phyloP scores from a whole-genome alignment of 192 early-diverging fungal genomes.

The Martensiomyces pterosporus region DNA sequence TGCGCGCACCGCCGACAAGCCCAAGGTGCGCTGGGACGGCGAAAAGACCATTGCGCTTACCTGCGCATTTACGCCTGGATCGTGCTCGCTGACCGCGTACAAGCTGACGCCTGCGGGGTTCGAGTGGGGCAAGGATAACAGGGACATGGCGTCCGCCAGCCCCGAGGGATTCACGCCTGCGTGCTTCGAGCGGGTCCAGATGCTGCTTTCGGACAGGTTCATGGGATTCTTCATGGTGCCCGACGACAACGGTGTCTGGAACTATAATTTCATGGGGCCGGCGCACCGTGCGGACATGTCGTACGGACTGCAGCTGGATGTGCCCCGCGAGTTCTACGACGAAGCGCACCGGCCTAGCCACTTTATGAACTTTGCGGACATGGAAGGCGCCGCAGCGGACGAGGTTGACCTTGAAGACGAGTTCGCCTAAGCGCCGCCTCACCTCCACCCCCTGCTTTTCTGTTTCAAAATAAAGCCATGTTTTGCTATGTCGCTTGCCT shows the following conservation, averaged over 20 bases:
- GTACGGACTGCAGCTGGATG: slow-evolving; percentile 82
- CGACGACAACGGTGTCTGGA: slow-evolving; percentile 89
- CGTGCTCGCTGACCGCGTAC: slow-evolving; percentile 92
- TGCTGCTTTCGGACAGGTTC: slow-evolving; percentile 93
- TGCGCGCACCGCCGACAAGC: slow-evolving; percentile 65
- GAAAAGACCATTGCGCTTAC: slow-evolving; percentile 90
- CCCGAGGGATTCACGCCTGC: slow-evolving; percentile 81
- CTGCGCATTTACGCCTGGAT: slow-evolving; percentile 97
- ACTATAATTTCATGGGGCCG: slow-evolving; percentile 99
- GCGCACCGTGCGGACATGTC: slow-evolving; percentile 89
- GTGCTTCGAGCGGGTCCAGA: slow-evolving; percentile 96
- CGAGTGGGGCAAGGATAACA: slow-evolving; percentile 95
- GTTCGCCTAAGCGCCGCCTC: slow-evolving; percentile 24
- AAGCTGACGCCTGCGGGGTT: slow-evolving; percentile 94
- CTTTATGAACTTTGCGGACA: slow-evolving; percentile 85
- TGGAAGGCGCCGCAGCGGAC: slow-evolving; percentile 48
- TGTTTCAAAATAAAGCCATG: too few relatives aligned
- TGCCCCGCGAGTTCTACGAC: slow-evolving; percentile 96
- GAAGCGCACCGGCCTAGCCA: slow-evolving; percentile 93
- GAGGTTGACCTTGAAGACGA: slow-evolving; percentile 49
- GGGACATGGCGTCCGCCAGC: slow-evolving; percentile 74
- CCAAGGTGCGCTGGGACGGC: slow-evolving; percentile 84
- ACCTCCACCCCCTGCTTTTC: not conserved
- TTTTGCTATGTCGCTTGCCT: too few relatives aligned
- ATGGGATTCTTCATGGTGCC: slow-evolving; percentile 99